A percentile compares a stretch with the other conserved stretches of the same genome.
Evolutionary conservation across 768 basidiomycete genomes (phyloP).

Genomic region (Phanerodontia chrysosporium): DNA sequence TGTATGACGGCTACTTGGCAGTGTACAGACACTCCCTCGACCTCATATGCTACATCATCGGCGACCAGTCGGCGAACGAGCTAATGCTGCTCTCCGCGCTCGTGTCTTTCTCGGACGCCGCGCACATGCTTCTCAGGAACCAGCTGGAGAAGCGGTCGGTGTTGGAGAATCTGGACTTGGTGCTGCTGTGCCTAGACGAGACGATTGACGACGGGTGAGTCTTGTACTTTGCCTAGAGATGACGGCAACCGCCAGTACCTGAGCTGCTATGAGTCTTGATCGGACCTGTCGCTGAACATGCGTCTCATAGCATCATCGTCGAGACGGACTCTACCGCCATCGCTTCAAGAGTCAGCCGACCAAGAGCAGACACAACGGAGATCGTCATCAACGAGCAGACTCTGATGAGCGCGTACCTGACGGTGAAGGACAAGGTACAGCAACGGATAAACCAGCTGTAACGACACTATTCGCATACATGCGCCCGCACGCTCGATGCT

Average conservation of each 20-base stretch:
- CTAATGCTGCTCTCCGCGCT: constrained; percentile 91
- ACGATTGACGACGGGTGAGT: constrained; percentile 96
- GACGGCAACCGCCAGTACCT: background rate
- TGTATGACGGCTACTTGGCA: constrained; percentile 85
- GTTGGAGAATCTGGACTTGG: constrained; percentile 90
- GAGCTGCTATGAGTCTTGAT: background rate
- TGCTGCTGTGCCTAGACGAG: constrained; percentile 91
- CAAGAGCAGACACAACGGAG: constrained; percentile 89
- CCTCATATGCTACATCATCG: constrained; percentile 91
- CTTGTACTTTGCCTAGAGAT: background rate
- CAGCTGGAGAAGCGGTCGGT: constrained; percentile 93
- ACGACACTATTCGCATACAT: background rate
- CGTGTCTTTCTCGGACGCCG: constrained; percentile 78
- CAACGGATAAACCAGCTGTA: constrained; percentile 78
- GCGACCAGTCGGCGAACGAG: constrained; percentile 86
- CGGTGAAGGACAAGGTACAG: constrained; percentile 80
- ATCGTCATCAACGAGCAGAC: constrained; percentile 99
- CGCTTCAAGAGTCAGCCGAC: constrained; percentile 88
- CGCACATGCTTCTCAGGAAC: constrained; percentile 81
- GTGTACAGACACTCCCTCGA: constrained; percentile 94
- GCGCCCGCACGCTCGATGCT: background rate
- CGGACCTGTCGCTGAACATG: background rate
- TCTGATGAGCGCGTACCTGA: constrained; percentile 88
- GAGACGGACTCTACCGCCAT: constrained; percentile 97
- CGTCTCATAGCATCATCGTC: constrained; percentile 73